Conservation (phyloP, 495 filamentous ascomycete species). For the Penicillium steckii region DNA sequence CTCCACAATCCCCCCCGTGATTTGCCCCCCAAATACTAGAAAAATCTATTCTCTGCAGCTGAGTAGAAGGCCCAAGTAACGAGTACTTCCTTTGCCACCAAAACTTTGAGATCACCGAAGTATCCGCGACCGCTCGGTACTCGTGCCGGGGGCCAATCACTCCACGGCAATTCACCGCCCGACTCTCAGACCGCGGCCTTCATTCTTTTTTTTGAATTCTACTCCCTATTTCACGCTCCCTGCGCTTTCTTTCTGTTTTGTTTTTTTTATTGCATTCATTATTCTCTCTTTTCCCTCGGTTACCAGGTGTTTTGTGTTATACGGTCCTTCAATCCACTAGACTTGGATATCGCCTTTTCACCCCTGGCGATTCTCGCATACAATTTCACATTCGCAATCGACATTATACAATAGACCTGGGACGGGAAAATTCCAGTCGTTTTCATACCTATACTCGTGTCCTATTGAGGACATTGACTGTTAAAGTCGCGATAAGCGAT, state of each 20-base stretch:
- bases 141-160: conserved; percentile 15
- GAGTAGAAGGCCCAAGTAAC: background rate
- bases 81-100: background rate
- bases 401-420: conserved; percentile 9
- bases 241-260: conserved; percentile 13
- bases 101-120: background rate
- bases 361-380: background rate
- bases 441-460: background rate
- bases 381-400: background rate
- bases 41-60: conserved; percentile 15
- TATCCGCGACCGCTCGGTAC: background rate
- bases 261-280: conserved; percentile 8
- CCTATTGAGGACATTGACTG: background rate
- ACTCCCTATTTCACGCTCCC: conserved; percentile 17
- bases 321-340: conserved; percentile 8
- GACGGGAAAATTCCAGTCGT: conserved; percentile 7
- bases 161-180: conserved; percentile 27
- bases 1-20: conserved; percentile 20
- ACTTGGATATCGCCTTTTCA: background rate
- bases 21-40: conserved; percentile 17
- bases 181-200: conserved; percentile 19
- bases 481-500: background rate
- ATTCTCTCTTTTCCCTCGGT: conserved; percentile 5
- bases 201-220: conserved; percentile 18
- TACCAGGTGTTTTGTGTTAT: conserved; percentile 13